phyloP scores from a whole-genome alignment of 495 filamentous ascomycete genomes.

The Tuber umbilicatum region DNA sequence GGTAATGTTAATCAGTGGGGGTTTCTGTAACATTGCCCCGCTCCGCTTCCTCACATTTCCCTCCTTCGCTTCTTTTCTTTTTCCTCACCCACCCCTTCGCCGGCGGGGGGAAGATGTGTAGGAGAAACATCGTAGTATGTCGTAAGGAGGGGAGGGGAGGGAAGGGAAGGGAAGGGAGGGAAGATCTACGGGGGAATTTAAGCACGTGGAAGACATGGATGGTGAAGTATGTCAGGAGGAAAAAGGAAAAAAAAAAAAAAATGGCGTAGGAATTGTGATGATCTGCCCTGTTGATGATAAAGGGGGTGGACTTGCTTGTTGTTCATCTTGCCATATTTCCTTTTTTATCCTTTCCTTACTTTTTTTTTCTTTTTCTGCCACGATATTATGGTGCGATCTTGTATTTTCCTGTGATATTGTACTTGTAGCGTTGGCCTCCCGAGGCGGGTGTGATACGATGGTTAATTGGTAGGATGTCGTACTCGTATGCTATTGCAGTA shows the following conservation, averaged over 20 bases:
- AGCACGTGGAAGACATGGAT: slow-evolving; percentile 5
- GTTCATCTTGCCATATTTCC: neutral
- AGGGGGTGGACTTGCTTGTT: neutral
- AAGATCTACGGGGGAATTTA: neutral
- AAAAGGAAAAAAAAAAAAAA: slow-evolving; percentile 6
- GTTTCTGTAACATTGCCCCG: neutral
- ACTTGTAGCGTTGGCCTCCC: neutral
- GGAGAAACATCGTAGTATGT: neutral
- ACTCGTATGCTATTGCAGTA: neutral
- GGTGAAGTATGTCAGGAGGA: slow-evolving; percentile 2
- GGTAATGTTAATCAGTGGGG: neutral
- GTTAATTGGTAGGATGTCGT: neutral
- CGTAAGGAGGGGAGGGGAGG: neutral
- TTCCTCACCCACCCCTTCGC: neutral
- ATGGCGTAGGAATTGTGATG: slow-evolving; percentile 10
- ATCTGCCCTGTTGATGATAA: neutral
- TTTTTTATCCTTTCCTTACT: neutral
- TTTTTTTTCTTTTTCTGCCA: neutral
- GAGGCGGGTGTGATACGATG: too few relatives aligned
- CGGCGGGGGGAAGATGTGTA: neutral
- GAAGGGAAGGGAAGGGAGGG: neutral
- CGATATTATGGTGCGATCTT: neutral
- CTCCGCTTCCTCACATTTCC: neutral
- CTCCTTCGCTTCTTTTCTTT: neutral
- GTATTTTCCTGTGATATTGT: neutral